A percentile compares a stretch with the other conserved stretches of the same genome.
phyloP scores from a whole-genome alignment of 2,329 filamentous ascomycete genomes.

The Sporothrix humicola region DNA sequence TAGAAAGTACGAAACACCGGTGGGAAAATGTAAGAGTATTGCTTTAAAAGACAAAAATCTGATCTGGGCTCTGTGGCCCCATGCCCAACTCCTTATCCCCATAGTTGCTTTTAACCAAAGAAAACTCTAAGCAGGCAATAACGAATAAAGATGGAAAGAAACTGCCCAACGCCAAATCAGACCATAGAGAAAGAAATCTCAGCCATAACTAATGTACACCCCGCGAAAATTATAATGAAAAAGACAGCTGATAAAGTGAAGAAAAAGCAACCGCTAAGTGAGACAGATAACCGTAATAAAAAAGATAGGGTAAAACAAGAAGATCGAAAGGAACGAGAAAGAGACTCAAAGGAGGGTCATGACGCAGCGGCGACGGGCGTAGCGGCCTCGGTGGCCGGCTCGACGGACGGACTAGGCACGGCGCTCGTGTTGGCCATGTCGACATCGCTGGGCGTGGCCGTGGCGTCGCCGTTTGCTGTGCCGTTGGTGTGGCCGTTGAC shows the following conservation, averaged over 20 bases:
- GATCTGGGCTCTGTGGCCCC: neutral
- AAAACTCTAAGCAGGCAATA: neutral
- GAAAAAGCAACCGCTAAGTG: neutral
- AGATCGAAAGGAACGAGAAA: neutral
- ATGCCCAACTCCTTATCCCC: neutral
- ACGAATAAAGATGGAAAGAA: neutral
- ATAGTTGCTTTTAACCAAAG: neutral
- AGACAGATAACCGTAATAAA: neutral
- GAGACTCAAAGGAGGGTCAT: neutral
- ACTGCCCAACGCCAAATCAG: neutral
- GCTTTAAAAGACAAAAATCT: neutral
- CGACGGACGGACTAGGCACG: constrained; percentile 52
- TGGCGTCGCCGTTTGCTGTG: neutral
- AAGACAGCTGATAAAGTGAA: neutral
- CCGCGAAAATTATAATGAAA: neutral
- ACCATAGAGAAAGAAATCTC: neutral
- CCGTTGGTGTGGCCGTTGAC: constrained; percentile 34
- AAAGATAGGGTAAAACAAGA: neutral
- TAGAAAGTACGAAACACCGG: neutral
- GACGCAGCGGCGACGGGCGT: constrained; percentile 31
- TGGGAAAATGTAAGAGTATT: neutral
- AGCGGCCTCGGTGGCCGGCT: constrained; percentile 30
- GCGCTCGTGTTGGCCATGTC: constrained; percentile 61
- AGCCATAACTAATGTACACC: constrained; percentile 20
- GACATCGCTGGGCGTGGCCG: constrained; percentile 50